Evolutionary conservation across 805 yeast genomes (phyloP).

Genomic region (Myxozyma lipomycoides): DNA sequence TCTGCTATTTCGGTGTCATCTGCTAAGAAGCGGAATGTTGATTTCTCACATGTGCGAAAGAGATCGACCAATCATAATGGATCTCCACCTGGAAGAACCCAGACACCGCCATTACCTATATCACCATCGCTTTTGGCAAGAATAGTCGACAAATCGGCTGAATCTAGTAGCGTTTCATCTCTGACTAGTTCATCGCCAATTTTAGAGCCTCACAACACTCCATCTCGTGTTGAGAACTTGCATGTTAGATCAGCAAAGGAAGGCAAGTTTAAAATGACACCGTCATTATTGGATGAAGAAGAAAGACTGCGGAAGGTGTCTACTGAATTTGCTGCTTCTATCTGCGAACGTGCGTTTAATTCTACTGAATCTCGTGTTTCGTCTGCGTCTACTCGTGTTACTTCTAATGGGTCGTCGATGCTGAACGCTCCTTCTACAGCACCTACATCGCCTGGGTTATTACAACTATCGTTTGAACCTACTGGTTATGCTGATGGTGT

Average conservation of each 20-base stretch:
- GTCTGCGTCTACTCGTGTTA: neutral
- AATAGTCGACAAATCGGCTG: slow-evolving; percentile 8
- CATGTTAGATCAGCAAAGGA: slow-evolving; percentile 19
- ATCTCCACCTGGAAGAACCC: neutral
- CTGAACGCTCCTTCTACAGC: slow-evolving; percentile 14
- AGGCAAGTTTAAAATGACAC: neutral
- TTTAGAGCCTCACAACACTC: neutral
- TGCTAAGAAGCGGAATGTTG: slow-evolving; percentile 20
- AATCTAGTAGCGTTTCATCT: neutral
- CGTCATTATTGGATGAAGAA: slow-evolving; percentile 1
- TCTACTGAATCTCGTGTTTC: neutral
- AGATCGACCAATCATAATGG: neutral
- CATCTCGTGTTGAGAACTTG: neutral
- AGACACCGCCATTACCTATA: slow-evolving; percentile 18
- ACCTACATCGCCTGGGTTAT: neutral
- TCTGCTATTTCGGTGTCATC: slow-evolving; percentile 16
- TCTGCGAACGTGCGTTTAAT: slow-evolving; percentile 22
- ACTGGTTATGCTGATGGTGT: neutral
- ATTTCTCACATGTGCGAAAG: slow-evolving; percentile 17
- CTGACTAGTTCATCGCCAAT: neutral
- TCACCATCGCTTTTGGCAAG: slow-evolving; percentile 15
- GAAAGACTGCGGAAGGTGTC: slow-evolving; percentile 22
- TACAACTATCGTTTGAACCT: slow-evolving; percentile 3
- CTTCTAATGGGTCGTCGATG: slow-evolving; percentile 2
- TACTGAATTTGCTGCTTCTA: slow-evolving; percentile 23